A percentile compares a stretch with the other conserved stretches of the same genome.
These are phyloP conservation scores for Sarocladium brachiariae DNA, from an alignment of 2,329 filamentous ascomycete species.

Conservation along the genomic window DNA sequence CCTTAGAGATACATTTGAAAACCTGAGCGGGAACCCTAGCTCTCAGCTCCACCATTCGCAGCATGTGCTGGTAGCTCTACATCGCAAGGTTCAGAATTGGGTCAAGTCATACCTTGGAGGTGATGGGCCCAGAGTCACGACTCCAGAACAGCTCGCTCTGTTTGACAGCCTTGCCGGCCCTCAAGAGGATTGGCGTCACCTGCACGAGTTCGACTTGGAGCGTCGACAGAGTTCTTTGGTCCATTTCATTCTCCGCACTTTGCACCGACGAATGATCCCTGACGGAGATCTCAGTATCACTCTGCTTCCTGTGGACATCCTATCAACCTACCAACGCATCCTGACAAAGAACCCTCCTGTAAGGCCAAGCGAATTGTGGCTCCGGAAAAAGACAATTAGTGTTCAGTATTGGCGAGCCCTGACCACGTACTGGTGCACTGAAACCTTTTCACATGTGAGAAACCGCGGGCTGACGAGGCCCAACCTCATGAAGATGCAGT, in stretches of 20 bases:
- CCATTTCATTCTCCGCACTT: background rate
- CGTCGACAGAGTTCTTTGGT: background rate
- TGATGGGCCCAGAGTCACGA: background rate
- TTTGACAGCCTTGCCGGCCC: background rate
- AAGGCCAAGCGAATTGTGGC: background rate
- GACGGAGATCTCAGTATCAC: background rate
- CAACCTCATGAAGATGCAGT: background rate
- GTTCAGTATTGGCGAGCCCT: background rate
- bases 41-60: background rate
- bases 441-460: background rate
- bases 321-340: constrained; percentile 1
- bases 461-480: background rate
- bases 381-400: background rate
- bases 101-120: background rate
- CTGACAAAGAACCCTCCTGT: background rate
- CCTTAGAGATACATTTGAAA: background rate
- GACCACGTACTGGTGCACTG: background rate
- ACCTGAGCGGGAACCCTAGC: background rate
- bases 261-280: background rate
- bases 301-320: background rate
- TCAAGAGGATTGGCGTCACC: background rate
- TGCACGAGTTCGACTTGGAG: background rate
- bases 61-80: background rate
- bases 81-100: background rate
- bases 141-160: background rate